Conservation (phyloP, 495 filamentous ascomycete genomes). For the Tuber borchii region DNA sequence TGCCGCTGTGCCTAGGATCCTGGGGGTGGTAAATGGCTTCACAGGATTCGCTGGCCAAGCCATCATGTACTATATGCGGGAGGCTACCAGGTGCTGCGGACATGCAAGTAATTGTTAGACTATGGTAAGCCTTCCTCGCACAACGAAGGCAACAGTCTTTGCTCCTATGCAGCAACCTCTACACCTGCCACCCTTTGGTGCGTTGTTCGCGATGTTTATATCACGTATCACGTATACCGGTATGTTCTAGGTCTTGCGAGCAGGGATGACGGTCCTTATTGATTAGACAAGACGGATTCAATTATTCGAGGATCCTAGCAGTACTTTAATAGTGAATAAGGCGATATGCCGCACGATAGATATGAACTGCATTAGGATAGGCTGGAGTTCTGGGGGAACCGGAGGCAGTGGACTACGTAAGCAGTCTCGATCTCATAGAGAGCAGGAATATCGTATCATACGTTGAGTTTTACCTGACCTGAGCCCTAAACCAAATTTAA, state of each 20-base stretch:
- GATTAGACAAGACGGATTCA: not conserved
- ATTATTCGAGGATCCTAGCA: not conserved
- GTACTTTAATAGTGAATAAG: not conserved
- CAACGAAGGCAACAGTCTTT: constrained; percentile 1
- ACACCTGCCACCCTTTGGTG: not conserved
- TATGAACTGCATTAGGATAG: not conserved
- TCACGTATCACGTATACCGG: not conserved
- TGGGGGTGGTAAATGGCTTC: not conserved
- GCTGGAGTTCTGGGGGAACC: not conserved
- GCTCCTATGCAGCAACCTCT: not conserved
- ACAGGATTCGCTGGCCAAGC: constrained; percentile 1
- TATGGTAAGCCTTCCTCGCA: constrained; percentile 1
- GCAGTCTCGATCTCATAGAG: not conserved
- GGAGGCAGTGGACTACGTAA: not conserved
- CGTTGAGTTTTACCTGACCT: not conserved
- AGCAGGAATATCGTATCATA: not conserved
- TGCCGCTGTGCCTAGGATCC: not conserved
- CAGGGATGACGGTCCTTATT: not conserved
- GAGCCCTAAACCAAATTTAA: not conserved
- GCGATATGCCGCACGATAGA: not conserved
- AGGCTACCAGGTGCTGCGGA: not conserved
- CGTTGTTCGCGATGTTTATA: not conserved
- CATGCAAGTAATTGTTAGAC: not conserved
- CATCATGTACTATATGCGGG: not conserved
- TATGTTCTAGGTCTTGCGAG: not conserved